Percentiles rank a stretch among this genome's conserved stretches.
Evolutionary conservation across 2,329 filamentous ascomycete species (phyloP).

Genomic region (Myrmaecium sp.): DNA sequence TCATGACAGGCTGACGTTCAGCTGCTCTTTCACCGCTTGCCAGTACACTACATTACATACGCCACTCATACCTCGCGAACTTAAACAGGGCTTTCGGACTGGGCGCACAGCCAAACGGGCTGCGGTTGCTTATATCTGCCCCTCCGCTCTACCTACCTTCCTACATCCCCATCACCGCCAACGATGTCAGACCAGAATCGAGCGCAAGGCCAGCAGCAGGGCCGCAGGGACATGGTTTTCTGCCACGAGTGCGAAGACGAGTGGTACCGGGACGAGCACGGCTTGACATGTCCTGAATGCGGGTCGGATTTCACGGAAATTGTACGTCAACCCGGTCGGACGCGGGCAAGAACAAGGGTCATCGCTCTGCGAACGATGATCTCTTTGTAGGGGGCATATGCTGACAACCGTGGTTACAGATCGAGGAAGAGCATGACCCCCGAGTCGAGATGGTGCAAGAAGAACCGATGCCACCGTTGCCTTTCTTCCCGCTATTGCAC

Average conservation of each 20-base stretch:
- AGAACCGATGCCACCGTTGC: conserved; percentile 21
- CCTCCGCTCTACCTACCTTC: no score
- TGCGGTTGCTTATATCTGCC: no score
- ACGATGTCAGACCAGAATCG: conserved; percentile 1
- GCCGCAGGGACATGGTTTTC: conserved; percentile 55
- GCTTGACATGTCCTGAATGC: conserved; percentile 62
- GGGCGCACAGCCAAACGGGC: no score
- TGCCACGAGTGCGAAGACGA: conserved; percentile 71
- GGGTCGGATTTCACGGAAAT: conserved; percentile 69
- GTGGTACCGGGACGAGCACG: conserved; percentile 59
- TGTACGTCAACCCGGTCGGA: no score
- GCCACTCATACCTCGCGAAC: no score
- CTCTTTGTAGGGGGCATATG: conserved; percentile 8
- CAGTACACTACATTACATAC: no score
- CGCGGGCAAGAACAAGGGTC: no score
- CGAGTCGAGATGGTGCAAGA: conserved; percentile 12
- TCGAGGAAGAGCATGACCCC: conserved; percentile 44
- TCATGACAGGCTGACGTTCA: no score
- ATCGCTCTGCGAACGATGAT: background rate
- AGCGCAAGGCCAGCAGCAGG: background rate
- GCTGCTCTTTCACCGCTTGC: no score
- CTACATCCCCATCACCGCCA: no score
- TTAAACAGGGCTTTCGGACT: no score
- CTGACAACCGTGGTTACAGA: conserved; percentile 18
- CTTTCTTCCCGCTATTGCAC: no score